Evolutionary conservation across 2,329 filamentous ascomycete genomes (phyloP).

Genomic region (Monosporascus cannonballus): DNA sequence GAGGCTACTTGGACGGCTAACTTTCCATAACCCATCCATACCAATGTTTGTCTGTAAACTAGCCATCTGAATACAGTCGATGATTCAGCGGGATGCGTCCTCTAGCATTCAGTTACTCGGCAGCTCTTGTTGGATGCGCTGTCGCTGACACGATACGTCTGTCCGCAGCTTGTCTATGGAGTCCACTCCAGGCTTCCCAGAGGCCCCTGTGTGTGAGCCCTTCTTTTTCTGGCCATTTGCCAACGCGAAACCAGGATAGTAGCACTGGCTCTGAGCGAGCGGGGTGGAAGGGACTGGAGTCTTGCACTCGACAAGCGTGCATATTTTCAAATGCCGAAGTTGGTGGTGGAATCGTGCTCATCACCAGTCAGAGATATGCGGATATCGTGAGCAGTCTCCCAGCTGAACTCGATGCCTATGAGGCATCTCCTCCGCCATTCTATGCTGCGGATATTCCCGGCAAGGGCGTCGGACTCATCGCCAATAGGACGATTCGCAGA

Average conservation of each 20-base stretch:
- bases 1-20: too few species aligned
- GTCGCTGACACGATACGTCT: background rate
- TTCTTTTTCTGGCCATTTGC: background rate
- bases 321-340: constrained; percentile 15
- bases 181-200: background rate
- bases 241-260: background rate
- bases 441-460: constrained; percentile 22
- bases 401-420: background rate
- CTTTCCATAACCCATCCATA: too few species aligned
- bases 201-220: background rate
- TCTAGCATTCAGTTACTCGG: background rate
- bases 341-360: constrained; percentile 17
- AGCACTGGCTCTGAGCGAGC: background rate
- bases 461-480: constrained; percentile 31
- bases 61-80: too few species aligned
- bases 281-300: constrained; percentile 16
- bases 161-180: background rate
- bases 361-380: constrained; percentile 19
- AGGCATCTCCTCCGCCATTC: constrained; percentile 18
- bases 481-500: constrained; percentile 26
- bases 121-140: background rate
- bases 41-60: too few species aligned
- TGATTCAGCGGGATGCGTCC: background rate
- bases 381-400: constrained; percentile 11
- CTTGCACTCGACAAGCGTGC: constrained; percentile 20